Percentiles rank a stretch among this genome's conserved stretches.
Evolutionary conservation across 495 filamentous ascomycete species (phyloP).

Genomic region (Xylaria acuta): DNA sequence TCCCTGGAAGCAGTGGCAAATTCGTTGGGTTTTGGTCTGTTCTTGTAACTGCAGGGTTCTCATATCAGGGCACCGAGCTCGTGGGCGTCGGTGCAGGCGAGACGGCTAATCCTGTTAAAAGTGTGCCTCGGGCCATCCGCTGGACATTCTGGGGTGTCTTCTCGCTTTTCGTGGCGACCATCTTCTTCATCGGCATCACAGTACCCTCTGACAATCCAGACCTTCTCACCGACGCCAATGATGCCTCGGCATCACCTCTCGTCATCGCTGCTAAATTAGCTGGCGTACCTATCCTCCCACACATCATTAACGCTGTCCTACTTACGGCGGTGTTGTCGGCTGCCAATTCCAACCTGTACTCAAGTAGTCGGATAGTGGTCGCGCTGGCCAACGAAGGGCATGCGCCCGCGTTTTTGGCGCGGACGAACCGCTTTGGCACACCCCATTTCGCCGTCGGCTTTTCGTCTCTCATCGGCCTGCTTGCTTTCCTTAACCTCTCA

Average conservation of each 20-base stretch:
- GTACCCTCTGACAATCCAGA: slow-evolving; percentile 60
- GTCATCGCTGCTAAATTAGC: slow-evolving; percentile 71
- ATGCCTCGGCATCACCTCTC: slow-evolving; percentile 69
- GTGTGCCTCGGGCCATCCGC: slow-evolving; percentile 55
- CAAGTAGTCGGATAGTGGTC: slow-evolving; percentile 67
- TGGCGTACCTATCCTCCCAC: slow-evolving; percentile 68
- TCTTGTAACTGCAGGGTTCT: slow-evolving; percentile 54
- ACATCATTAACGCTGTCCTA: slow-evolving; percentile 75
- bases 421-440: slow-evolving; percentile 49
- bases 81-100: slow-evolving; percentile 73
- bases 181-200: slow-evolving; percentile 72
- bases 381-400: slow-evolving; percentile 67
- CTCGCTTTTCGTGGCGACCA: slow-evolving; percentile 69
- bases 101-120: slow-evolving; percentile 65
- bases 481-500: slow-evolving; percentile 63
- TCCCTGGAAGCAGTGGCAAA: slow-evolving; percentile 50
- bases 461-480: slow-evolving; percentile 54
- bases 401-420: slow-evolving; percentile 58
- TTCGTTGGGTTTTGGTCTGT: slow-evolving; percentile 56
- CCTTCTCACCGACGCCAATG: slow-evolving; percentile 56
- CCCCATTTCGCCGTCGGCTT: slow-evolving; percentile 49
- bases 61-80: slow-evolving; percentile 64
- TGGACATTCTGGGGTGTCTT: slow-evolving; percentile 67
- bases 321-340: slow-evolving; percentile 64
- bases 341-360: slow-evolving; percentile 65